Conservation (phyloP, 345 rosid species). For the Lumnitzera littorea region DNA sequence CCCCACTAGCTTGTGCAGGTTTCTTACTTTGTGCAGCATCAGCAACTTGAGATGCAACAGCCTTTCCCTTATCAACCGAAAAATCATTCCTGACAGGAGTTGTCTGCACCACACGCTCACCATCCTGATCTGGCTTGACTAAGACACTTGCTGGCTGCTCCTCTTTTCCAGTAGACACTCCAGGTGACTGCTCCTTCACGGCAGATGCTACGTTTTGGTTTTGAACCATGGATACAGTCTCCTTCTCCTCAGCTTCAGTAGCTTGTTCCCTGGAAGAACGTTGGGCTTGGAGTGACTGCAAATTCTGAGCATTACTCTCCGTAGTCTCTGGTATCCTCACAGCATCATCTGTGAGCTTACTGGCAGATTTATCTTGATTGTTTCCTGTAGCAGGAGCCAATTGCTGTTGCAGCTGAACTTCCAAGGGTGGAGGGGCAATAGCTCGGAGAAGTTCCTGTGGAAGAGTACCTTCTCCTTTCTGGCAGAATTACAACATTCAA, state of each 20-base stretch:
- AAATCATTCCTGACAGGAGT: constrained; percentile 47
- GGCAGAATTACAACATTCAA: constrained; percentile 7
- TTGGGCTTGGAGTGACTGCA: constrained; percentile 38
- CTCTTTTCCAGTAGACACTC: constrained; percentile 45
- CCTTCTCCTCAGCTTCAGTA: constrained; percentile 51
- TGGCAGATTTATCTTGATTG: constrained; percentile 52
- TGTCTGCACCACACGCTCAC: constrained; percentile 48
- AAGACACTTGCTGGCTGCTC: constrained; percentile 57
- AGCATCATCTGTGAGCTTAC: constrained; percentile 54
- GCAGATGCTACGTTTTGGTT: constrained; percentile 33
- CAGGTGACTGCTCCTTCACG: constrained; percentile 44
- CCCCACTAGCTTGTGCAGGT: constrained; percentile 46
- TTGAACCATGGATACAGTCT: constrained; percentile 35
- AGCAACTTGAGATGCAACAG: constrained; percentile 43
- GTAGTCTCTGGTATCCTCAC: constrained; percentile 43
- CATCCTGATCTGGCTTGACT: constrained; percentile 69
- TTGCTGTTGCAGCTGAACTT: constrained; percentile 53
- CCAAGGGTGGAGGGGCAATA: constrained; percentile 88
- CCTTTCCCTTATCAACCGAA: constrained; percentile 66
- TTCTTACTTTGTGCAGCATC: constrained; percentile 67
- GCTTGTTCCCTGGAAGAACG: constrained; percentile 52
- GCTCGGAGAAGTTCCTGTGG: constrained; percentile 94
- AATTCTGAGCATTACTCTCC: constrained; percentile 45
- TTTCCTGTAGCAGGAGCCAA: constrained; percentile 46
- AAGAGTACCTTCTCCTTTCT: constrained; percentile 93